Percentiles rank a stretch among this genome's conserved stretches.
Conservation (phyloP, 2,329 filamentous ascomycete species). For the Calonectria pseudoreteaudii region DNA sequence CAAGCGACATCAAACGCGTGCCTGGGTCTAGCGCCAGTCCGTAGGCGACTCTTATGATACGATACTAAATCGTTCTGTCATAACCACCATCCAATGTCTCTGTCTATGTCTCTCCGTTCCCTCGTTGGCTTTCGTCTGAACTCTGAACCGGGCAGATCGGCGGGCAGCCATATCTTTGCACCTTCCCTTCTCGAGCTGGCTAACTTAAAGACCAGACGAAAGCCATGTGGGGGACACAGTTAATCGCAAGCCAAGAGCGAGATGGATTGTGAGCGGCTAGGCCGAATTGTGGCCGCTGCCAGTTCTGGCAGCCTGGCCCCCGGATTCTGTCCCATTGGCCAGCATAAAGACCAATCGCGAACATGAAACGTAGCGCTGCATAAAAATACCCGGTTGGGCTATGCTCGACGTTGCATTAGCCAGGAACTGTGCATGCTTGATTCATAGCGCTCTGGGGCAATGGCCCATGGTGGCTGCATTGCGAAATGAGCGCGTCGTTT, state of each 20-base stretch:
- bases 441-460: slow-evolving; percentile 32
- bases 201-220: slow-evolving; percentile 21
- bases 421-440: slow-evolving; percentile 40
- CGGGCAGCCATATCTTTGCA: slow-evolving; percentile 22
- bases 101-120: slow-evolving; percentile 30
- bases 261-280: slow-evolving; percentile 38
- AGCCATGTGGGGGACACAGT: slow-evolving; percentile 34
- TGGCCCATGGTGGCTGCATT: slow-evolving; percentile 19
- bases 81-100: slow-evolving; percentile 29
- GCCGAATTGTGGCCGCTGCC: slow-evolving; percentile 40
- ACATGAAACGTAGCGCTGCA: slow-evolving; percentile 54
- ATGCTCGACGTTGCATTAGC: slow-evolving; percentile 45
- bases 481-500: slow-evolving; percentile 4
- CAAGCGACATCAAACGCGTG: slow-evolving; percentile 28
- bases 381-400: slow-evolving; percentile 39
- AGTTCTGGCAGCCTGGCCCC: slow-evolving; percentile 28
- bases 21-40: slow-evolving; percentile 23
- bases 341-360: slow-evolving; percentile 19
- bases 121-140: slow-evolving; percentile 18
- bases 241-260: slow-evolving; percentile 25
- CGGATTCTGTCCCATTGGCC: slow-evolving; percentile 48
- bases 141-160: slow-evolving; percentile 9
- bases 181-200: slow-evolving; percentile 32
- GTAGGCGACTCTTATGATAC: slow-evolving; percentile 22
- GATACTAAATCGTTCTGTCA: slow-evolving; percentile 26